Conservation (phyloP, 2,329 filamentous ascomycete genomes). For the Beauveria pseudobassiana region DNA sequence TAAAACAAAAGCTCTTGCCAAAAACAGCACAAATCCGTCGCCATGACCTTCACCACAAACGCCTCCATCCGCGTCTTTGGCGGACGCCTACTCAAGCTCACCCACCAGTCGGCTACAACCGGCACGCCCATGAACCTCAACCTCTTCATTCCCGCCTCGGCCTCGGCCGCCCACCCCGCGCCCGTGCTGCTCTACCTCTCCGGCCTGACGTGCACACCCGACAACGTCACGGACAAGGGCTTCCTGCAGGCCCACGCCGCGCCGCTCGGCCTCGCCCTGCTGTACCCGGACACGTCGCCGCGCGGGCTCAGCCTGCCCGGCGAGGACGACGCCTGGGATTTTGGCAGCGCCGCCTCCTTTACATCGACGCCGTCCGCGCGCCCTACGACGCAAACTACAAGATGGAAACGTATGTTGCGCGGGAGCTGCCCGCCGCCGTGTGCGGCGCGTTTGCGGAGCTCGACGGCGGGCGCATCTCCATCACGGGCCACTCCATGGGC, state of each 20-base stretch:
- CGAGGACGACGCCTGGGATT: conserved; percentile 86
- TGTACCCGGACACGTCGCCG: conserved; percentile 93
- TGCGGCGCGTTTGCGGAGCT: conserved; percentile 65
- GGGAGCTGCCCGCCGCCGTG: conserved; percentile 73
- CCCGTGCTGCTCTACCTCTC: conserved; percentile 91
- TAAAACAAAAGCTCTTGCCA: not conserved
- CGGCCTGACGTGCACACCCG: conserved; percentile 88
- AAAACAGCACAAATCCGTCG: conserved; percentile 17
- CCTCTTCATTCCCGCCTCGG: conserved; percentile 77
- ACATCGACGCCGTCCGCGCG: conserved; percentile 72
- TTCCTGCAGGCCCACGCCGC: conserved; percentile 85
- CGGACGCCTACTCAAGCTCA: conserved; percentile 89
- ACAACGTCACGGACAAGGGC: conserved; percentile 75
- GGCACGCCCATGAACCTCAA: conserved; percentile 88
- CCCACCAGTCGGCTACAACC: conserved; percentile 71
- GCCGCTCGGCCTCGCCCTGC: conserved; percentile 76
- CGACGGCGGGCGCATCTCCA: conserved; percentile 64
- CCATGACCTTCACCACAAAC: conserved; percentile 82
- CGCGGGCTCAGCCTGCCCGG: conserved; percentile 73
- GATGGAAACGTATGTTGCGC: conserved; percentile 91
- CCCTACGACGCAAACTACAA: conserved; percentile 76
- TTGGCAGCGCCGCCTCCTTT: conserved; percentile 87
- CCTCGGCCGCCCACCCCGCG: conserved; percentile 46
- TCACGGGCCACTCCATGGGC: conserved; percentile 95
- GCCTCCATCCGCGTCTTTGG: conserved; percentile 87